Evolutionary conservation across 108 stramenopile genomes (phyloP).

Genomic region (Pinguiococcus pyrenoidosus): DNA sequence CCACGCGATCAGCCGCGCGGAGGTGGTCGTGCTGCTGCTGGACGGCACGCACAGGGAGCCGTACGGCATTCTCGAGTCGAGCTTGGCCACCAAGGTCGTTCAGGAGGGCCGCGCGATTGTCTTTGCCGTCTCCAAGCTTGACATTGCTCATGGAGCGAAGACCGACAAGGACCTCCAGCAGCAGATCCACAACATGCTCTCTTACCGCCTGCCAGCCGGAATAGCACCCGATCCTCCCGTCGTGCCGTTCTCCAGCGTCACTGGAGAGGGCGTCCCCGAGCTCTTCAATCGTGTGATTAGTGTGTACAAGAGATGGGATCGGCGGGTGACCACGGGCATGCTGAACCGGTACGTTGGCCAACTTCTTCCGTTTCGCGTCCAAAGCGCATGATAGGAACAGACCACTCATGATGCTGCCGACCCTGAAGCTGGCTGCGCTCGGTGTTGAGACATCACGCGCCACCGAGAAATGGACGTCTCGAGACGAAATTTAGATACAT

Average conservation of each 20-base stretch:
- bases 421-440: constrained; percentile 34
- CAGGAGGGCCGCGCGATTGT: constrained; percentile 28
- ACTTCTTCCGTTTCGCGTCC: too few relatives aligned
- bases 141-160: constrained; percentile 13
- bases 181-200: constrained; percentile 21
- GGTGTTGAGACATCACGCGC: constrained; percentile 10
- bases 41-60: constrained; percentile 24
- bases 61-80: constrained; percentile 1
- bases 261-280: constrained; percentile 8
- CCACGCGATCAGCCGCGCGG: constrained; percentile 22
- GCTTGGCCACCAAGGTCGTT: constrained; percentile 4
- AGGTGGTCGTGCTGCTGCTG: constrained; percentile 35
- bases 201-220: too few relatives aligned
- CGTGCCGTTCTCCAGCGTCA: constrained; percentile 11
- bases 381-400: too few relatives aligned
- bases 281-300: constrained; percentile 12
- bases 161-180: constrained; percentile 17
- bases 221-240: constrained; percentile 23
- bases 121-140: constrained; percentile 30
- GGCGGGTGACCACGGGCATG: constrained; percentile 23
- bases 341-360: too few relatives aligned
- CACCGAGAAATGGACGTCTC: constrained; percentile 13
- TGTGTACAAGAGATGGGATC: constrained; percentile 23
- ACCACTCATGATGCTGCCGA: too few relatives aligned
- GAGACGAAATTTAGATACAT: constrained; percentile 24